Evolutionary conservation across 345 rosid species (phyloP), one percentile per base, ranked within the genome.

Genomic region (Acer negundo): DNA sequence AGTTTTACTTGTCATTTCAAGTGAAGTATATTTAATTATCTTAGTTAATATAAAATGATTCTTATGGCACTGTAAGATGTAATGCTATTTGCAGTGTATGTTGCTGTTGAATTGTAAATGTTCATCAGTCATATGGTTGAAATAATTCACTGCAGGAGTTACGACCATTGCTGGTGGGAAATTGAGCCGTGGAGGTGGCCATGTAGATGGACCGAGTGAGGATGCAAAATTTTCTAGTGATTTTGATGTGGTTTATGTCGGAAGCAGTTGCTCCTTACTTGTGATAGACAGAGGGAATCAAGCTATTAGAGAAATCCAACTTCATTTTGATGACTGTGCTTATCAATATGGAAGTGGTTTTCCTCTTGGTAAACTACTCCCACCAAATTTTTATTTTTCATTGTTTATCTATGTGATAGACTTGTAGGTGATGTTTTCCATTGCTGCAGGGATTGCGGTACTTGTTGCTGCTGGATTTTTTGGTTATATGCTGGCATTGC

Each of bases 101-200:
- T 69, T 47, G 19, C 75, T 58, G 53, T 69, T 31, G 55, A 51
- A 75, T 66, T 70, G 75, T 69, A n/a, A 58, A 61, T 71, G n/a
- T 10, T 58, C 22, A 10, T 63, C 72, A 46, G 73, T 78, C 38
- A 78, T 72, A 53, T 51, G 44, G 63, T 70, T 78, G 69, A 67
- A 65, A 67, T 46, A 17, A 82, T 58, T 58, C 66, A 28, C 64
- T 85, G 74, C 77, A 96, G 99, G 97, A 78, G 92, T 96, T 65
- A 94, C 97, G 70, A 96, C 99, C n/a, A 92, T 96, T 73, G 99
- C 99, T 64, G 98, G 99, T 49, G 99, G 99, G 3, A 96, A 92
- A 84, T 82, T 80, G 76, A 78, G 86, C 72, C 88, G 89, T 23
- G 95, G 93, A 82, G 95, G 97, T 20, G 88, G 97, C 66, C 97